Evolutionary conservation across 257 asterid species (phyloP), one percentile per base, ranked within the genome.

Genomic region (Solanum virginianum): DNA sequence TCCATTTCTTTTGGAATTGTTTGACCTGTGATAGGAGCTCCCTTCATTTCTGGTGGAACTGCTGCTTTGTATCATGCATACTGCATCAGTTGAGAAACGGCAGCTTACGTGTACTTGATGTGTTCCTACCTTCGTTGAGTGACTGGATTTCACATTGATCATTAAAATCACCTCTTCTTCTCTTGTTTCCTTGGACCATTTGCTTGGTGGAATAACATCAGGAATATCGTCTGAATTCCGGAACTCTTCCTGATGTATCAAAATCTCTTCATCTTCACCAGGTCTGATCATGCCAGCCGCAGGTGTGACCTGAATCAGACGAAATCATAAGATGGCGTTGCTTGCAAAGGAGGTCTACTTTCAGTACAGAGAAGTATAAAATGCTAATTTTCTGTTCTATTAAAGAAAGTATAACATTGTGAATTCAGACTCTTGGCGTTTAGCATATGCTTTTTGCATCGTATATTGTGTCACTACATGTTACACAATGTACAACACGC

Each of bases 161-260:
- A 92, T 22, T 89, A 95, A 89, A 32, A 92, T 71, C 45, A 91
- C 93, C 90, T 94, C 95, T 86, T 92, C 93, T 13, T 93, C 97
- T 83, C 92, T 93, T 20, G 92, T 90, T 82, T 95, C 98, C 83
- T 94, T 93, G 0, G 96, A 92, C 97, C 98, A 91, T 97, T 96
- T 92, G 87, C 94, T 91, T 14, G 94, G 98, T 41, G 97, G 93
- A 11, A 86, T 17, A 63, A 98, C 94, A 3, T 95, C 95, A 1
- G 87, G 88, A n/a, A 85, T 89, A 54, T 94, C 95, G 69, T 92
- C 98, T 83, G 88, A 72, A 49, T 90, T 89, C 84, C 89, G 91
- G 88, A 84, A 88, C 80, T 93, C 98, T 36, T 92, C 93, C 22
- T 95, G 98, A 79, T 87, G 97, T 86, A 93, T 60, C 9, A 89